Evolutionary conservation across 177 flowering plant genomes (phyloP).

Genomic region (Vitis hybrid): DNA sequence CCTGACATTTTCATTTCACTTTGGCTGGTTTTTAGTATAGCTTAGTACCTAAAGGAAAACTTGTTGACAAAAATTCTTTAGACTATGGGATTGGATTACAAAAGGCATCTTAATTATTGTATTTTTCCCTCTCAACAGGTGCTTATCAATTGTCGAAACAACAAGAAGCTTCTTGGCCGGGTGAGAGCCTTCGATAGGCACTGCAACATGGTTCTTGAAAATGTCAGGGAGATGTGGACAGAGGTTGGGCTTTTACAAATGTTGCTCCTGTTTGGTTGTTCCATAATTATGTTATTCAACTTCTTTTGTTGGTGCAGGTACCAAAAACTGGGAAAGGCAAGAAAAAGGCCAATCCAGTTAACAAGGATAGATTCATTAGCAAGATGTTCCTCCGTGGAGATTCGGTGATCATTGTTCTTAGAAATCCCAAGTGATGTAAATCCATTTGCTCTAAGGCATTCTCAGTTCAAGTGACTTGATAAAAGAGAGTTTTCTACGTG

Average conservation of each 20-base stretch:
- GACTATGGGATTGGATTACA: too few relatives aligned
- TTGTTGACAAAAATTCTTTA: too few relatives aligned
- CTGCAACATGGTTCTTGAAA: slow-evolving; percentile 96
- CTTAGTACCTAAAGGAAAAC: too few relatives aligned
- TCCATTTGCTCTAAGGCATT: too few relatives aligned
- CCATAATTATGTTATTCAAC: background rate
- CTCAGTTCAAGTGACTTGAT: too few relatives aligned
- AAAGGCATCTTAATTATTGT: background rate
- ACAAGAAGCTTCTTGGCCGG: slow-evolving; percentile 85
- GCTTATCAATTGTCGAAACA: slow-evolving; percentile 88
- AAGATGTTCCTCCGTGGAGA: slow-evolving; percentile 97
- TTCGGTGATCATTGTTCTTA: slow-evolving; percentile 89
- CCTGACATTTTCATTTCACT: too few relatives aligned
- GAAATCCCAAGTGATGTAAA: slow-evolving; percentile 77
- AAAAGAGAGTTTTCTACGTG: too few relatives aligned
- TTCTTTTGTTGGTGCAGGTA: slow-evolving; percentile 34
- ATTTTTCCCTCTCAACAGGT: slow-evolving; percentile 41
- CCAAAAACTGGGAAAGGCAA: slow-evolving; percentile 98
- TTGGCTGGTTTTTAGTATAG: too few relatives aligned
- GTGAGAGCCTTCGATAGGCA: slow-evolving; percentile 95
- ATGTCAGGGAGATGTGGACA: slow-evolving; percentile 98
- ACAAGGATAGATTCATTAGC: slow-evolving; percentile 94
- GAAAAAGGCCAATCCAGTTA: slow-evolving; percentile 85
- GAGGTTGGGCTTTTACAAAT: slow-evolving; percentile 49
- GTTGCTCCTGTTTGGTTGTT: background rate